Base-by-base conservation (phyloP, 1,284 basidiomycete species). In the Stereum hirsutum region DNA sequence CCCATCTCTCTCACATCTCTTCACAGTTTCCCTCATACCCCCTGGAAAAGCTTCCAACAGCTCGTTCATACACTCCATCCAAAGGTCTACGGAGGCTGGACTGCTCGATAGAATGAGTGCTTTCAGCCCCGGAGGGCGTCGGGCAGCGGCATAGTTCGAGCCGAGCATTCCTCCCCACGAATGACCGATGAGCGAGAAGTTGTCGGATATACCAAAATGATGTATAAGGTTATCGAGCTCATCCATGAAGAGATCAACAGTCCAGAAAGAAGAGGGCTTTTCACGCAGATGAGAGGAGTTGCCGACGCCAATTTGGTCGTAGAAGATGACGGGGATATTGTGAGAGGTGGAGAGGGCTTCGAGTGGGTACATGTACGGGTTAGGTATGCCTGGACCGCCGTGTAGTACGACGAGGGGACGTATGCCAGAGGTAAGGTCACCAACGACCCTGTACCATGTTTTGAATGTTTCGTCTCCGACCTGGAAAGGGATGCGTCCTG, bases 151-250 rank as follows among this genome's bases (percentile, higher is more conserved):
- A 41, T 35, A 61, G 54, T 36, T 49, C 55, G 63, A 55, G 0
- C 57, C 71, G n/a, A 75, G 56, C 59, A 74, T 74, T 6, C 61
- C 70, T n/a, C 73, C 74, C 67, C 68, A 74, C 14, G 69, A 74
- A 41, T 75, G 72, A 1, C 72, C 72, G 4, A 68, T 46, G 4
- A 75, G 48, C 44, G 64, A 62, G 52, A 64, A 74, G 41, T 64
- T 49, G 28, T 57, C 49, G 14, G 55, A 37, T 34, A 74, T 62
- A 1, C 57, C 56, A 5, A 76, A 57, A 28, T 65, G 52, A 14
- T 42, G 24, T 19, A 75, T 47, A 4, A 75, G 53, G 45, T 68
- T 70, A 23, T 68, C 61, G 12, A 77, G 63, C 54, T 75, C 70
- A 46, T 69, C 64, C 50, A 74, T 54, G 54, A 74, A 75, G 17